phyloP scores from a whole-genome alignment of 2,329 filamentous ascomycete species.

The Talaromyces sp. region DNA sequence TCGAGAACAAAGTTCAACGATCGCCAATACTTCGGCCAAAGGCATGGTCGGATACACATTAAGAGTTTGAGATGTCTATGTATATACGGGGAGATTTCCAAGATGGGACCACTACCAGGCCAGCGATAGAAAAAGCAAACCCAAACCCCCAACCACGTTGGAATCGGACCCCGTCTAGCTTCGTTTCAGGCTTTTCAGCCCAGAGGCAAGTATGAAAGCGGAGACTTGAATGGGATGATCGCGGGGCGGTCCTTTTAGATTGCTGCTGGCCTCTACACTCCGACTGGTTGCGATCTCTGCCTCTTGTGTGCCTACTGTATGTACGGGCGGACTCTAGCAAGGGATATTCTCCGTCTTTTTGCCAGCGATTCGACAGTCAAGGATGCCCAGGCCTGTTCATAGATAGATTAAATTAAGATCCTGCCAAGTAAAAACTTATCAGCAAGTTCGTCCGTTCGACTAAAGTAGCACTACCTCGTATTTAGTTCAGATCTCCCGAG shows the following conservation, averaged over 20 bases:
- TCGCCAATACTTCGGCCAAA: background rate
- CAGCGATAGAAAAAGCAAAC: background rate
- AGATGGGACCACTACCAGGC: background rate
- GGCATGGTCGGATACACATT: background rate
- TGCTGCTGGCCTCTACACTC: background rate
- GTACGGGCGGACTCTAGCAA: slow-evolving; percentile 2
- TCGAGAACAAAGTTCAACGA: background rate
- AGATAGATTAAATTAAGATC: background rate
- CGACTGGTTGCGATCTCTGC: background rate
- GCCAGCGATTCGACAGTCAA: background rate
- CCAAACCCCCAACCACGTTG: background rate
- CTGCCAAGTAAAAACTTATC: background rate
- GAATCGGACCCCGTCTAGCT: background rate
- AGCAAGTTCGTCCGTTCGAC: background rate
- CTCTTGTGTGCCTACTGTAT: background rate
- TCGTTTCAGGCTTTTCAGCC: slow-evolving; percentile 5
- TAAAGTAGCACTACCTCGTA: background rate
- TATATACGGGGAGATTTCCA: background rate
- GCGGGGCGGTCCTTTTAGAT: background rate
- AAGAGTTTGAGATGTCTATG: no score
- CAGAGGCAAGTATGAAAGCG: slow-evolving; percentile 5
- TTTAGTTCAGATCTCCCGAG: slow-evolving; percentile 5
- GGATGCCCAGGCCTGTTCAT: background rate
- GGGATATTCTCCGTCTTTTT: background rate
- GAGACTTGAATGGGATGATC: slow-evolving; percentile 4